These are phyloP conservation scores for Tieghemiomyces parasiticus DNA, from an alignment of 192 early-diverging fungal genomes.

Conservation along the genomic window DNA sequence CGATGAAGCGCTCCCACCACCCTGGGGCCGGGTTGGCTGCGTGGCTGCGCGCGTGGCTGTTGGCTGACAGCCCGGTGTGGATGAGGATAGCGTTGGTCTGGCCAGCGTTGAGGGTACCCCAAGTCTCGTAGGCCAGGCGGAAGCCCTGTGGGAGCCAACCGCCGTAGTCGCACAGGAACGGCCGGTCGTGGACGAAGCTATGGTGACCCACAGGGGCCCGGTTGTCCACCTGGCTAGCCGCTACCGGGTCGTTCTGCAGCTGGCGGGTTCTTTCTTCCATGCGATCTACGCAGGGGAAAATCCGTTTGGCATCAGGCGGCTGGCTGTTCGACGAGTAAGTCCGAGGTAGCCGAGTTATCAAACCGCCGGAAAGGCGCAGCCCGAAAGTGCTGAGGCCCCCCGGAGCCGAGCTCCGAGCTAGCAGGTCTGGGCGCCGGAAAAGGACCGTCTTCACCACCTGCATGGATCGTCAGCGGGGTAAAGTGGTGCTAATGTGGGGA, in stretches of 20 bases:
- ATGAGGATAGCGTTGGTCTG: slow-evolving; percentile 79
- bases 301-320: no score
- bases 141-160: slow-evolving; percentile 61
- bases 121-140: slow-evolving; percentile 89
- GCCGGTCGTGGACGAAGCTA: slow-evolving; percentile 38
- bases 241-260: background rate
- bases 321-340: no score
- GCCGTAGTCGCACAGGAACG: slow-evolving; percentile 69
- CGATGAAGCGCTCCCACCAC: slow-evolving; percentile 98
- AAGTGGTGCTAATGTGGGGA: no score
- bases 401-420: no score
- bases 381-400: no score
- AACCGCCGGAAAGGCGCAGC: no score
- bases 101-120: slow-evolving; percentile 75
- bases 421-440: no score
- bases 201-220: slow-evolving; percentile 37
- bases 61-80: slow-evolving; percentile 87
- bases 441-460: no score
- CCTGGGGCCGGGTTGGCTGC: slow-evolving; percentile 56
- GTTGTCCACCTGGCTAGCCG: no score
- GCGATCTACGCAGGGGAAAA: background rate
- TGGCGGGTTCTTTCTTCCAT: background rate
- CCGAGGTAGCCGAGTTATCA: no score
- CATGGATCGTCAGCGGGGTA: no score
- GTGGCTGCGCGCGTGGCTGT: slow-evolving; percentile 84